Evolutionary conservation across 2,329 filamentous ascomycete genomes (phyloP), one percentile per base, ranked within the genome.

Genomic region (Colletotrichum orbiculare): DNA sequence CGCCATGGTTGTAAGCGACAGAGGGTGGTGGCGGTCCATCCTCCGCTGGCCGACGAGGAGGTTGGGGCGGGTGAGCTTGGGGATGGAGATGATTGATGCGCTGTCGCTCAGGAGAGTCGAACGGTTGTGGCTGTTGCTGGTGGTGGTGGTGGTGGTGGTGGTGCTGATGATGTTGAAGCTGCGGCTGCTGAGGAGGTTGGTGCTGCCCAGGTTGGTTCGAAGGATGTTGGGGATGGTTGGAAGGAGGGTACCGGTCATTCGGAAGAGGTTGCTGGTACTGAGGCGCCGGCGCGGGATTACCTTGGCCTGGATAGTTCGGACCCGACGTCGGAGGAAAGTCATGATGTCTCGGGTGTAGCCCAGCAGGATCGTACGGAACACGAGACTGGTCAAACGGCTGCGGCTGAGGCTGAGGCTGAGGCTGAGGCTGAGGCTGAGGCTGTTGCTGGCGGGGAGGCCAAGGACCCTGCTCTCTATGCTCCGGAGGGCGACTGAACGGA

Each of bases 21-120:
- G 83, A 82, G 0, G 82, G 82, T 3, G 83, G 82, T 11, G 81
- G 83, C 0, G 81, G 80, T 3, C 76, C 78, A 39, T 87, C 85
- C 42, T 87, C 84, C 25, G 73, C 70, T 25, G 76, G 77, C 46
- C 83, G 77, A 58, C 73, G 75, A 50, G 78, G 81, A 42, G 78
- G 76, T n/a, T 75, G 74, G 56, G 65, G 75, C 70, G 73, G 56
- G 72, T 74, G 55, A 75, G 77, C 52, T 75, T 77, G 75, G 9
- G 70, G 54, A n/a, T 70, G 70, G 33, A 71, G 52, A 59, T 70
- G 48, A 68, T 71, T 56, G 69, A 70, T 41, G 66, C 74, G 54
- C 64, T 71, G 63, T 69, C 75, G 63, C 60, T 74, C 57, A 56
- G 71, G 57, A 63, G 73, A 69, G 60, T 74, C 54, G 54, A 72